Conservation (phyloP, 768 basidiomycete species). For the Pisolithus microcarpus region DNA sequence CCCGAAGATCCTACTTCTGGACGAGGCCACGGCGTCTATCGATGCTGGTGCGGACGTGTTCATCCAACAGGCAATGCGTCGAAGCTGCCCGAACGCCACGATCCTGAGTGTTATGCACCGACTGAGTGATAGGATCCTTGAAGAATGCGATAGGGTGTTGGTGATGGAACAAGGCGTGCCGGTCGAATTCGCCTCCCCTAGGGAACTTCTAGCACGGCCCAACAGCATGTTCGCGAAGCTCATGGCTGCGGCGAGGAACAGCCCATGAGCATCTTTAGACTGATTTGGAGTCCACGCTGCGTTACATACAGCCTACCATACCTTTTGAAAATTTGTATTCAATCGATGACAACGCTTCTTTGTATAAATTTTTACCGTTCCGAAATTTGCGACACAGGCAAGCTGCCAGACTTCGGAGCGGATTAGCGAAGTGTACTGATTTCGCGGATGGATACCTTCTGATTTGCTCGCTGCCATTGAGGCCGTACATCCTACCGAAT, state of each 20-base stretch:
- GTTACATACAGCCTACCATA: neutral
- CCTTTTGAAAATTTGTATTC: neutral
- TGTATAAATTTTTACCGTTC: too few relatives aligned
- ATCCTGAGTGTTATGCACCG: constrained; percentile 26
- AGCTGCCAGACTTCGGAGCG: too few relatives aligned
- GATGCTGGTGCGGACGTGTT: constrained; percentile 86
- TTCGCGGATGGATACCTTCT: too few relatives aligned
- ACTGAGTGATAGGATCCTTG: constrained; percentile 21
- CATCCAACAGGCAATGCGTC: constrained; percentile 30
- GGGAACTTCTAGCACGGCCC: constrained; percentile 15
- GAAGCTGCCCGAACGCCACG: constrained; percentile 23
- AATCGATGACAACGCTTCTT: too few relatives aligned
- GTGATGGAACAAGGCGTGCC: constrained; percentile 34
- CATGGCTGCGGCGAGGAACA: constrained; percentile 19
- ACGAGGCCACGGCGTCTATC: constrained; percentile 50
- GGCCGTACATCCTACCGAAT: too few relatives aligned
- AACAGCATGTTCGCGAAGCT: constrained; percentile 23
- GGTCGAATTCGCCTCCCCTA: constrained; percentile 20
- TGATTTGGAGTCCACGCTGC: neutral
- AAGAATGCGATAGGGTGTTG: constrained; percentile 26
- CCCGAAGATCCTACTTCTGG: constrained; percentile 24
- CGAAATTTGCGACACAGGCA: too few relatives aligned
- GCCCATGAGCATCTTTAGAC: constrained; percentile 2
- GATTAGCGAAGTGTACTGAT: too few relatives aligned
- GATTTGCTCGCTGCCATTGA: too few relatives aligned